Conservation (phyloP, 306 rosid species). For the Ormosia emarginata region DNA sequence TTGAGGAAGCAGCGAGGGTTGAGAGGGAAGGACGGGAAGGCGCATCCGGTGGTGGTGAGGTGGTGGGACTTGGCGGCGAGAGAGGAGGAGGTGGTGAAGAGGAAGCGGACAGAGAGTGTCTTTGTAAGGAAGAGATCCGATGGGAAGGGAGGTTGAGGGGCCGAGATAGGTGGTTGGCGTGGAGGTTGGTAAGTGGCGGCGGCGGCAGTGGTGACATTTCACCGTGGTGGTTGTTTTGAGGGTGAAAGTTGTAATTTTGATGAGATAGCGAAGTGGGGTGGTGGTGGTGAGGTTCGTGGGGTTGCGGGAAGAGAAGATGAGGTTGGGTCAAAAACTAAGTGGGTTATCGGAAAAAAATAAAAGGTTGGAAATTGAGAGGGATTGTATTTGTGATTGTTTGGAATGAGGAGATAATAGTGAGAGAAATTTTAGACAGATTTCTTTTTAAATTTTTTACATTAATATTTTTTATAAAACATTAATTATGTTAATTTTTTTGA, state of each 20-base stretch:
- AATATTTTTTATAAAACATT: too few species aligned
- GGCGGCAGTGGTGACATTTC: slow-evolving; percentile 51
- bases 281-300: slow-evolving; percentile 28
- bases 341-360: too few species aligned
- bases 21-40: slow-evolving; percentile 36
- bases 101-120: slow-evolving; percentile 60
- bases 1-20: slow-evolving; percentile 60
- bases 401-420: too few species aligned
- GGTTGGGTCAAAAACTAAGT: not conserved
- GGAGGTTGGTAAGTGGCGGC: slow-evolving; percentile 39
- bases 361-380: too few species aligned
- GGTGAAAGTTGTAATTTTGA: not conserved
- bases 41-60: slow-evolving; percentile 24
- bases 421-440: too few species aligned
- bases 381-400: too few species aligned
- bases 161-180: slow-evolving; percentile 4
- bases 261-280: not conserved
- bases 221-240: not conserved
- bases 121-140: slow-evolving; percentile 59
- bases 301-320: not conserved
- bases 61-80: slow-evolving; percentile 15
- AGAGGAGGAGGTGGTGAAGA: slow-evolving; percentile 57
- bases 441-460: too few species aligned
- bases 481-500: too few species aligned
- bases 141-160: slow-evolving; percentile 36